Percentiles rank a stretch among this genome's conserved stretches.
Conservation (phyloP, 2,329 filamentous ascomycete genomes). For the Aspergillus fijiensis region DNA sequence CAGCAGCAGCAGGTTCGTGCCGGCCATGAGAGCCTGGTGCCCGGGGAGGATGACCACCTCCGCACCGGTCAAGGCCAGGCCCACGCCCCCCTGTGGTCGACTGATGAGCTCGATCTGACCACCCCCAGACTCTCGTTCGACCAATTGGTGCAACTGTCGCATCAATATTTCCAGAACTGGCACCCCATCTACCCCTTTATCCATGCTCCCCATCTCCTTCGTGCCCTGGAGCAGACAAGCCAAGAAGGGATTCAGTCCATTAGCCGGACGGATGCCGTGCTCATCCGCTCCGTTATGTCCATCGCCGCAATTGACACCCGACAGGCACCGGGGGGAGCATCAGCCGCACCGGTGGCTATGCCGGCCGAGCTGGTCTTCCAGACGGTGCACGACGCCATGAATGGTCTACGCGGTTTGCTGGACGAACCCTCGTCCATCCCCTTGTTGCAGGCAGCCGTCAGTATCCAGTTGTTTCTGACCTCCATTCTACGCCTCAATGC, state of each 20-base stretch:
- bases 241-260: slow-evolving; percentile 30
- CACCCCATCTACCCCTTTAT: slow-evolving; percentile 59
- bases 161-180: slow-evolving; percentile 59
- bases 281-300: slow-evolving; percentile 52
- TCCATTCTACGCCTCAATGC: slow-evolving; percentile 59
- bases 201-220: slow-evolving; percentile 54
- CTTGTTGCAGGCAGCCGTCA: slow-evolving; percentile 53
- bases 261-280: slow-evolving; percentile 40
- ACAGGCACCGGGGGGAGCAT: slow-evolving; percentile 33
- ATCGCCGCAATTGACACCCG: slow-evolving; percentile 56
- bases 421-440: slow-evolving; percentile 50
- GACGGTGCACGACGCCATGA: slow-evolving; percentile 52
- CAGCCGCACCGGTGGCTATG: slow-evolving; percentile 30
- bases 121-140: slow-evolving; percentile 50
- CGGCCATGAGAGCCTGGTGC: slow-evolving; percentile 47
- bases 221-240: slow-evolving; percentile 48
- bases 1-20: slow-evolving; percentile 20
- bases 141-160: slow-evolving; percentile 51
- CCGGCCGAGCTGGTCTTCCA: slow-evolving; percentile 49
- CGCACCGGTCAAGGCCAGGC: slow-evolving; percentile 22
- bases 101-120: slow-evolving; percentile 39
- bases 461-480: slow-evolving; percentile 56
- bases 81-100: slow-evolving; percentile 14
- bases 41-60: slow-evolving; percentile 57
- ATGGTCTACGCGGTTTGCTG: slow-evolving; percentile 50